Evolutionary conservation across 2,329 filamentous ascomycete genomes (phyloP).

Genomic region (Microdochium paspali): DNA sequence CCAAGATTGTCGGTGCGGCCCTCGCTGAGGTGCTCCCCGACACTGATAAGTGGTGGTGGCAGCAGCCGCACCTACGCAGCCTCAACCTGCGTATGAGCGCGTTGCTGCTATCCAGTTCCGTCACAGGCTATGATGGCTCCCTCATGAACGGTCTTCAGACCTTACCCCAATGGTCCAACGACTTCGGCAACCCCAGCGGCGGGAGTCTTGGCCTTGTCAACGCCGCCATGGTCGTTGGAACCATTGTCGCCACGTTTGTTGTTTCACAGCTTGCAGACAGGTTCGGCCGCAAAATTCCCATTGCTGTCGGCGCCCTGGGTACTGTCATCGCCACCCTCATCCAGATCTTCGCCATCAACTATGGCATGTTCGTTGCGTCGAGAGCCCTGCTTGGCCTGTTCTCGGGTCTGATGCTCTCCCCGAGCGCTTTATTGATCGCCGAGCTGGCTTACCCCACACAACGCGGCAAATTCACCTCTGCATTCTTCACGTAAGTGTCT

Average conservation of each 20-base stretch:
- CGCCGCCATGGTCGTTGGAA: slow-evolving; percentile 17
- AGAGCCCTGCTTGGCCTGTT: slow-evolving; percentile 13
- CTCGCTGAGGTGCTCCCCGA: slow-evolving; percentile 25
- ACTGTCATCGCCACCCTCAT: slow-evolving; percentile 15
- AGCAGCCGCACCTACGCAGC: slow-evolving; percentile 28
- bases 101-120: slow-evolving; percentile 27
- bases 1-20: slow-evolving; percentile 16
- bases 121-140: slow-evolving; percentile 29
- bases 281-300: slow-evolving; percentile 20
- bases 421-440: slow-evolving; percentile 11
- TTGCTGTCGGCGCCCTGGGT: slow-evolving; percentile 17
- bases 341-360: slow-evolving; percentile 9
- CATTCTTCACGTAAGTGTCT: slow-evolving; percentile 9
- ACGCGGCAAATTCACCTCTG: slow-evolving; percentile 10
- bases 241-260: slow-evolving; percentile 17
- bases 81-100: slow-evolving; percentile 34
- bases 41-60: slow-evolving; percentile 30
- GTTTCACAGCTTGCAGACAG: slow-evolving; percentile 20
- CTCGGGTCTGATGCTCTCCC: slow-evolving; percentile 8
- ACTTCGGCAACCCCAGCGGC: slow-evolving; percentile 18
- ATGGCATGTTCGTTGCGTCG: slow-evolving; percentile 9
- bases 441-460: slow-evolving; percentile 14
- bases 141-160: slow-evolving; percentile 27
- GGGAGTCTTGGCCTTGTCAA: slow-evolving; percentile 15
- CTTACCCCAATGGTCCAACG: slow-evolving; percentile 19